phyloP scores from a whole-genome alignment of 2,329 filamentous ascomycete species.

The Aspergillus thermomutatus region DNA sequence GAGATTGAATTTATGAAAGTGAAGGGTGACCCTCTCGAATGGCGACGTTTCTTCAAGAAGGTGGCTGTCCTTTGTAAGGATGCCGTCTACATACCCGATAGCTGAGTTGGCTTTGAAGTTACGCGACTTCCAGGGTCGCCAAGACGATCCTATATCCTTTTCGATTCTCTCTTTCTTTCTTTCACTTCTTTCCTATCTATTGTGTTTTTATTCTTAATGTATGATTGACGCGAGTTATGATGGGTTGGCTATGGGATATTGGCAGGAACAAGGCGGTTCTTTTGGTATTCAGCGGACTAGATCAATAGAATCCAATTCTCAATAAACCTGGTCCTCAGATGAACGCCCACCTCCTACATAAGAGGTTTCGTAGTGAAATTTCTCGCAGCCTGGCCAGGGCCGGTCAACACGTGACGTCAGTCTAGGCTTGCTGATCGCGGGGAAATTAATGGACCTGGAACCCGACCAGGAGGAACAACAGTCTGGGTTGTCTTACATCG shows the following conservation, averaged over 20 bases:
- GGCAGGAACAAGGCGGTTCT: neutral
- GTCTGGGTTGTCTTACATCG: neutral
- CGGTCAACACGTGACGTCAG: conserved; percentile 11
- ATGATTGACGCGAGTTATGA: conserved; percentile 16
- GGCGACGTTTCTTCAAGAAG: conserved; percentile 95
- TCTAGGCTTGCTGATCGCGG: conserved; percentile 14
- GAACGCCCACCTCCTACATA: neutral
- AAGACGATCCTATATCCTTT: neutral
- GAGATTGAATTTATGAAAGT: conserved; percentile 91
- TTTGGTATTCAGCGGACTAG: neutral
- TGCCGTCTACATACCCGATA: conserved; percentile 65
- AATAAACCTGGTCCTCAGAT: neutral
- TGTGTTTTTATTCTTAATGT: conserved; percentile 6
- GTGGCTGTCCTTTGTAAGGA: conserved; percentile 85
- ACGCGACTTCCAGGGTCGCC: neutral
- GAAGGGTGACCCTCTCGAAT: conserved; percentile 94
- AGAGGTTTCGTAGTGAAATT: neutral
- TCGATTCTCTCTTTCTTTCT: neutral
- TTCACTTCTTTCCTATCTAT: conserved; percentile 1
- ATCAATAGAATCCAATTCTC: neutral
- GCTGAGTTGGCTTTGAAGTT: conserved; percentile 16
- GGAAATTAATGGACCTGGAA: conserved; percentile 7
- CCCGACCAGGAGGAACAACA: neutral
- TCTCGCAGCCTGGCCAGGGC: neutral
- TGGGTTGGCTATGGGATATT: conserved; percentile 4